phyloP scores from a whole-genome alignment of 2,329 filamentous ascomycete genomes.

The Amylocarpus encephaloides region DNA sequence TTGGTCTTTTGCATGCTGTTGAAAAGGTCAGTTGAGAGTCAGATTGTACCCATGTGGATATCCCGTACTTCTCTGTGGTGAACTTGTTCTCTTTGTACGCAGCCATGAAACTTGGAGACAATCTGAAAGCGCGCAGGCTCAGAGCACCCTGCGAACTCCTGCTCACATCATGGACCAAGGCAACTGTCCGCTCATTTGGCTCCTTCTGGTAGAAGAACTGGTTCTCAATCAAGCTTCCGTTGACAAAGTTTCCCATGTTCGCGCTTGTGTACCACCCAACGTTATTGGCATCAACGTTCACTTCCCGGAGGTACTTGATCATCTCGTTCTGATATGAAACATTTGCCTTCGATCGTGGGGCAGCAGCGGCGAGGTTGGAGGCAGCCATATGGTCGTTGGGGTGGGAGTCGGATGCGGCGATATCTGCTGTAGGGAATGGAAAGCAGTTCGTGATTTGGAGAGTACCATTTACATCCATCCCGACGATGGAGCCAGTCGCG shows the following conservation, averaged over 20 bases:
- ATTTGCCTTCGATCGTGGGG: constrained; percentile 88
- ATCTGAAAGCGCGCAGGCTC: constrained; percentile 83
- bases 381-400: constrained; percentile 60
- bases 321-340: constrained; percentile 87
- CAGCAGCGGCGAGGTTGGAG: constrained; percentile 73
- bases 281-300: constrained; percentile 97
- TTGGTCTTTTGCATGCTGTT: constrained; percentile 86
- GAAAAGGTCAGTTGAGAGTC: background rate
- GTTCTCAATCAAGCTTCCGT: constrained; percentile 93
- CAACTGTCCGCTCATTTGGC: constrained; percentile 76
- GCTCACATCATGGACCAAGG: constrained; percentile 91
- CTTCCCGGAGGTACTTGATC: constrained; percentile 93
- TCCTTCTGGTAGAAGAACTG: constrained; percentile 96
- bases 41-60: background rate
- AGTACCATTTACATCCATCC: constrained; percentile 77
- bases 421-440: constrained; percentile 80
- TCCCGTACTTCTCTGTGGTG: constrained; percentile 79
- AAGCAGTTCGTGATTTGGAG: constrained; percentile 94
- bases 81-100: constrained; percentile 96
- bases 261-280: constrained; percentile 98
- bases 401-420: constrained; percentile 60
- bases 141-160: constrained; percentile 87
- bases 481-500: constrained; percentile 84
- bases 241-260: constrained; percentile 98
- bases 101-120: constrained; percentile 80